Evolutionary conservation across 768 basidiomycete species (phyloP).

Genomic region (Tylopilus subfusipes): DNA sequence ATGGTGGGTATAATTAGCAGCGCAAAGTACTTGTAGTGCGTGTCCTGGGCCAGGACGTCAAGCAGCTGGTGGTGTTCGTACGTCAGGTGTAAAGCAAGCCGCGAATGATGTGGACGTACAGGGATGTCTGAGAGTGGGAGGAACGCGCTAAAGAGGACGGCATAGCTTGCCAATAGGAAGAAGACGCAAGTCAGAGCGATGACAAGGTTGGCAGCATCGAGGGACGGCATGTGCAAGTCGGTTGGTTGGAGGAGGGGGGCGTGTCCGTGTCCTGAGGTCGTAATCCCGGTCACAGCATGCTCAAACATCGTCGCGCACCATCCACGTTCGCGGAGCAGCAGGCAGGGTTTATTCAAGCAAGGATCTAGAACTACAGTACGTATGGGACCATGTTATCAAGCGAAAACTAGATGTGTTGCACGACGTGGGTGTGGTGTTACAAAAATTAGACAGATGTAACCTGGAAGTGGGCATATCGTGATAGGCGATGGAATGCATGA

Average conservation of each 20-base stretch:
- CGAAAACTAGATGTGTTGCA: slow-evolving; percentile 16
- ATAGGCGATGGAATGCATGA: slow-evolving; percentile 23
- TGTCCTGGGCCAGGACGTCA: slow-evolving; percentile 63
- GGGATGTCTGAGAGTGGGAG: slow-evolving; percentile 47
- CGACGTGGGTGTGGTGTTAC: slow-evolving; percentile 24
- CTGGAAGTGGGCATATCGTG: slow-evolving; percentile 22
- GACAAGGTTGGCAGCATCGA: slow-evolving; percentile 45
- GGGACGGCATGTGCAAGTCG: slow-evolving; percentile 25
- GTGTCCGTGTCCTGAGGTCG: slow-evolving; percentile 18
- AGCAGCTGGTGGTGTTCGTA: slow-evolving; percentile 46
- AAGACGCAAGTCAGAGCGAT: slow-evolving; percentile 47
- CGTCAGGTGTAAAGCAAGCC: slow-evolving; percentile 15
- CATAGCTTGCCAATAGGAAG: slow-evolving; percentile 57
- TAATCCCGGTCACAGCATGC: slow-evolving; percentile 29
- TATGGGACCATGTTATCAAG: slow-evolving; percentile 13
- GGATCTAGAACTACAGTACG: slow-evolving; percentile 30
- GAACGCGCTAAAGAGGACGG: slow-evolving; percentile 63
- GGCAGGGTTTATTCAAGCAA: slow-evolving; percentile 16
- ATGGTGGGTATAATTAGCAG: slow-evolving; percentile 77
- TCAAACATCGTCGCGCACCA: slow-evolving; percentile 4
- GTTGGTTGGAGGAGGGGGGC: slow-evolving; percentile 7
- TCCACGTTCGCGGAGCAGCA: slow-evolving; percentile 13
- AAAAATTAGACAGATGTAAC: slow-evolving; percentile 30
- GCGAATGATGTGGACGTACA: slow-evolving; percentile 38
- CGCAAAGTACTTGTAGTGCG: slow-evolving; percentile 87